A percentile compares a stretch with the other conserved stretches of the same genome.
phyloP scores from a whole-genome alignment of 345 rosid genomes.

The Erucastrum elatum region DNA sequence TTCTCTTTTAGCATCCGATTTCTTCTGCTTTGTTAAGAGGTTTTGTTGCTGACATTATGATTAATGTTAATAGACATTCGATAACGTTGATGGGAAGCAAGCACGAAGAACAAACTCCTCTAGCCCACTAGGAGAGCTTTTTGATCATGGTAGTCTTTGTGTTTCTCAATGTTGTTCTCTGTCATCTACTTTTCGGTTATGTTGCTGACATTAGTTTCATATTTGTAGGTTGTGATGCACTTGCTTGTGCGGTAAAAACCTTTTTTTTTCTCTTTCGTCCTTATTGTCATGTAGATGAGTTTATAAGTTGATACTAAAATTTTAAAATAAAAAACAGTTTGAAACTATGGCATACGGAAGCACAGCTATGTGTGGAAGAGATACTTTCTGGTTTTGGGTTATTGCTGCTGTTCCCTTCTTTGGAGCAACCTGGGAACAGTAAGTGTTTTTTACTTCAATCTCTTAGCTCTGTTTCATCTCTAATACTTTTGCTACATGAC shows the following conservation, averaged over 20 bases:
- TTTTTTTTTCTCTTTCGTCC: neutral
- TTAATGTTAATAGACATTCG: conserved; percentile 72
- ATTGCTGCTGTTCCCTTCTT: conserved; percentile 92
- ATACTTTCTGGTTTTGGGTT: conserved; percentile 93
- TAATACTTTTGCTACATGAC: conserved; percentile 10
- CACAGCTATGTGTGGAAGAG: conserved; percentile 93
- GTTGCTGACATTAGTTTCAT: conserved; percentile 7
- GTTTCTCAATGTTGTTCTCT: conserved; percentile 2
- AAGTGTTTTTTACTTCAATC: neutral
- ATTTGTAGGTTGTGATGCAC: conserved; percentile 94
- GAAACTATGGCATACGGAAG: conserved; percentile 88
- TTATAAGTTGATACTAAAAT: neutral
- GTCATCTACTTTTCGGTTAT: neutral
- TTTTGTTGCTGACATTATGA: neutral
- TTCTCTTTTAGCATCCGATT: conserved; percentile 28
- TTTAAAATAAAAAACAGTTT: conserved; percentile 45
- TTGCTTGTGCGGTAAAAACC: conserved; percentile 82
- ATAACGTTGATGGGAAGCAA: conserved; percentile 99
- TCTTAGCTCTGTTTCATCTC: neutral
- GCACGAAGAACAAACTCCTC: conserved; percentile 87
- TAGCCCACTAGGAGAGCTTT: conserved; percentile 94
- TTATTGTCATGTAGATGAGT: neutral
- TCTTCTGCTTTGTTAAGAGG: neutral
- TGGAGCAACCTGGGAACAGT: conserved; percentile 98
- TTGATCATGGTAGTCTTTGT: conserved; percentile 68